Base-by-base conservation (phyloP, 768 basidiomycete genomes). In the Pisolithus tinctorius region DNA sequence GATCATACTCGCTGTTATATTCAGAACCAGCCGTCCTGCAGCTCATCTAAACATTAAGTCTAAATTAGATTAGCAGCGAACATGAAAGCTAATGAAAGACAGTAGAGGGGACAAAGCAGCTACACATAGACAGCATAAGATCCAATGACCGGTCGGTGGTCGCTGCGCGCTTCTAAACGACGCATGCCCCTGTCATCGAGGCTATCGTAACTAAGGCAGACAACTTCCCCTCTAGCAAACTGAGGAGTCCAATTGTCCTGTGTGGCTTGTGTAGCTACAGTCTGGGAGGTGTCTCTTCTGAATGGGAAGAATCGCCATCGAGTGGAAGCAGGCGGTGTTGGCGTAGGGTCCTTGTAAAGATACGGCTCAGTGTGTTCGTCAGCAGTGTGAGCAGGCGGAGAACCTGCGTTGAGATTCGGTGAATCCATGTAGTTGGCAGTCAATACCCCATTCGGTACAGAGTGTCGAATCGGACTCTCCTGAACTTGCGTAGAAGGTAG, bases 71-170 rank as follows among this genome's bases (percentile, higher is more conserved):
- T 41, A 41, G 40, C 11, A 41, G 17, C n/a, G 43, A 37, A 20
- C 20, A 30, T 20, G 23, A 30, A 39, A 41, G 36, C n/a, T 17
- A 36, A 6, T n/a, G 20, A 36, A 34, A 10, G 9, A 11, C 3
- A 23, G 6, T 34, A 27, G 36, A 16, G 20, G 2, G 2, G 2
- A 20, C 20, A 20, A 50, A 43, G 34, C 45, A 38, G 27, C 70
- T 61, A 84, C 30, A 87, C 57, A 68, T 85, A 88, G 47, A 87
- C 72, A 39, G 79, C 80, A 61, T 87, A 92, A 23, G 79, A 78
- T 50, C 87, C 87, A 54, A 89, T 80, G n/a, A 93, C 89, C 0
- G 90, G 90, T 36, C 90, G 71, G 62, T 93, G 90, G 64, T 93
- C 90, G 56, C 85, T 87, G 40, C 84, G 76, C 14, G 86, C 90